Percentiles rank a stretch among this genome's conserved stretches.
These are phyloP conservation scores for Pneumocystis sp. DNA, from an alignment of 1,139 yeast species.

Conservation along the genomic window DNA sequence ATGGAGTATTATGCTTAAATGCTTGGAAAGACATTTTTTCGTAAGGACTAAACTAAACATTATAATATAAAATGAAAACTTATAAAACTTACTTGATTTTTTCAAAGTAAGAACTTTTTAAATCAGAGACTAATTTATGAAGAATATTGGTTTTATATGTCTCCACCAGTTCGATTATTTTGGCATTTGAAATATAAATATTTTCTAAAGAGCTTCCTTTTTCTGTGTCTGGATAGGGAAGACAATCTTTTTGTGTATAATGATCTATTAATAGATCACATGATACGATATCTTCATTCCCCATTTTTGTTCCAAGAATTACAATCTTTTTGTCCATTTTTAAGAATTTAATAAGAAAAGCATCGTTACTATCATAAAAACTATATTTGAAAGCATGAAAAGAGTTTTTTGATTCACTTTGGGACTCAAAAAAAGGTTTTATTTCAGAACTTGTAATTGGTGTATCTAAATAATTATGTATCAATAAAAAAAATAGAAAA, in stretches of 20 bases:
- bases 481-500: neutral
- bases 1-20: neutral
- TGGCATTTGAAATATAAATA: constrained; percentile 2
- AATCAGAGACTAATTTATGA: constrained; percentile 11
- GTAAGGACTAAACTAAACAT: neutral
- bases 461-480: neutral
- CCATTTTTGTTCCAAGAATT: constrained; percentile 11
- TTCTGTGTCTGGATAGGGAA: constrained; percentile 1
- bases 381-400: constrained; percentile 11
- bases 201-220: constrained; percentile 2
- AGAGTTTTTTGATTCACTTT: constrained; percentile 6
- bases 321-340: constrained; percentile 12
- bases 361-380: constrained; percentile 8
- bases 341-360: constrained; percentile 8
- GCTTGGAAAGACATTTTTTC: neutral
- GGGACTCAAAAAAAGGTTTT: constrained; percentile 1
- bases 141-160: constrained; percentile 10
- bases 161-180: constrained; percentile 7
- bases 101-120: constrained; percentile 7
- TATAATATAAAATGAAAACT: neutral
- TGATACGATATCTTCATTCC: constrained; percentile 5
- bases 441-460: constrained; percentile 1
- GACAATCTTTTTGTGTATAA: constrained; percentile 2
- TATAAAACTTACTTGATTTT: neutral
- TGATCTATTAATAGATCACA: constrained; percentile 3